Evolutionary conservation across 163 green algal genomes (phyloP).

Genomic region (Scenedesmus sp.): DNA sequence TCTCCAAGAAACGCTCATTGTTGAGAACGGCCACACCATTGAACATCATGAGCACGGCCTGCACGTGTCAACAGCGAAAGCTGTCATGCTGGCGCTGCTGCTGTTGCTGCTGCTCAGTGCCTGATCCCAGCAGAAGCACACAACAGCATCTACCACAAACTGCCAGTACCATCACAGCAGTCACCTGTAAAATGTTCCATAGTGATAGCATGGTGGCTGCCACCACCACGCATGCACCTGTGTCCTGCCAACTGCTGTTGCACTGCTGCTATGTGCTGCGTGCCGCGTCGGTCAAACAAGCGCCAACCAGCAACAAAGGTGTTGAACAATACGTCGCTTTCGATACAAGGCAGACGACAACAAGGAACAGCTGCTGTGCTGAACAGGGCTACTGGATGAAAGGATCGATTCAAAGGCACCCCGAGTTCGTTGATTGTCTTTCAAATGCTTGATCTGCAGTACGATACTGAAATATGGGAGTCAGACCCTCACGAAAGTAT

Average conservation of each 20-base stretch:
- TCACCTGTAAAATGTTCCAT: constrained; percentile 85
- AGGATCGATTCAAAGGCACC: background rate
- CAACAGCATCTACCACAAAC: background rate
- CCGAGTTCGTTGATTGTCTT: background rate
- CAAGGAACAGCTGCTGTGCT: background rate
- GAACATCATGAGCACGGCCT: constrained; percentile 81
- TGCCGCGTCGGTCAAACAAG: background rate
- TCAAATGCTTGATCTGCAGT: background rate
- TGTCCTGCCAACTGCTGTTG: background rate
- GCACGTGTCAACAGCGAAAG: constrained; percentile 9
- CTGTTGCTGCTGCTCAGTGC: background rate
- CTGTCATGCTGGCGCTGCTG: background rate
- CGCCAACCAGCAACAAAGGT: no score
- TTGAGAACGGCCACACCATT: constrained; percentile 88
- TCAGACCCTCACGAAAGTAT: background rate
- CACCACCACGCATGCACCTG: background rate
- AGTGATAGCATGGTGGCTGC: constrained; percentile 72
- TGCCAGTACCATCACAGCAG: background rate
- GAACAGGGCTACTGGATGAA: background rate
- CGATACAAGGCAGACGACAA: background rate
- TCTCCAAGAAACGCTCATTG: constrained; percentile 89
- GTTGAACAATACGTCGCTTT: no score
- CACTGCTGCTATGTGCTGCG: background rate
- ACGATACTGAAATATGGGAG: background rate
- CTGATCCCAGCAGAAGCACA: background rate